phyloP scores from a whole-genome alignment of 441 rosid genomes.

The Pelargonium fulgidum region DNA sequence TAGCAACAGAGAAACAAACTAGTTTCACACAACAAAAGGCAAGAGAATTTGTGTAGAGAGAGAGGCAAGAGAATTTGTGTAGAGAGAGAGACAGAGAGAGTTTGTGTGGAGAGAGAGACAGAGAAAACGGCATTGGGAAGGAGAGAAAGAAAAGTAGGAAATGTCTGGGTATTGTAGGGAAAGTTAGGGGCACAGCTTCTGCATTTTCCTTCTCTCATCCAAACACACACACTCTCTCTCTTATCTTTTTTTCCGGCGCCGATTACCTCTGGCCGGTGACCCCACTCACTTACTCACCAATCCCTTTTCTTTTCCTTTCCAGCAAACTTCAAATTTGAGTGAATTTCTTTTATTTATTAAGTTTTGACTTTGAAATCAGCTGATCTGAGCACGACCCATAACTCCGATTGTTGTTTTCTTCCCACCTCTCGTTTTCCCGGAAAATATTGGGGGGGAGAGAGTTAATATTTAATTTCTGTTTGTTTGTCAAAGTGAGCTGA shows the following conservation, averaged over 20 bases:
- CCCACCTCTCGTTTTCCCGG: too few species aligned
- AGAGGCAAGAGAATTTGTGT: too few species aligned
- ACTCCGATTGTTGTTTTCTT: too few species aligned
- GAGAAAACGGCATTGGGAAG: background rate
- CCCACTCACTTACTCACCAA: background rate
- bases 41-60: too few species aligned
- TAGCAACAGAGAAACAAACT: too few species aligned
- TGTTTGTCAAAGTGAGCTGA: background rate
- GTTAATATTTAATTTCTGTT: background rate
- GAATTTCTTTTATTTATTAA: background rate
- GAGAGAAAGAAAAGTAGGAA: conserved; percentile 1
- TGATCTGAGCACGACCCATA: background rate
- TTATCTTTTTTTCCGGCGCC: background rate
- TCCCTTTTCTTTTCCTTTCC: background rate
- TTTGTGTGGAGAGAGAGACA: conserved; percentile 13
- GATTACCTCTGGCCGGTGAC: background rate
- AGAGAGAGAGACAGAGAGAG: too few species aligned
- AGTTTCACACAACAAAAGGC: too few species aligned
- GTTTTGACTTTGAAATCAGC: background rate
- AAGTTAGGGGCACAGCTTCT: conserved; percentile 35
- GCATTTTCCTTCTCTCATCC: conserved; percentile 28
- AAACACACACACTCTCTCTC: background rate
- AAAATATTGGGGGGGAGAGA: background rate
- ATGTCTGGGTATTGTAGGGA: conserved; percentile 42
- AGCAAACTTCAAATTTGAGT: background rate